Base-by-base conservation (phyloP, 208 protist species). In the Leishmania lainsoni region DNA sequence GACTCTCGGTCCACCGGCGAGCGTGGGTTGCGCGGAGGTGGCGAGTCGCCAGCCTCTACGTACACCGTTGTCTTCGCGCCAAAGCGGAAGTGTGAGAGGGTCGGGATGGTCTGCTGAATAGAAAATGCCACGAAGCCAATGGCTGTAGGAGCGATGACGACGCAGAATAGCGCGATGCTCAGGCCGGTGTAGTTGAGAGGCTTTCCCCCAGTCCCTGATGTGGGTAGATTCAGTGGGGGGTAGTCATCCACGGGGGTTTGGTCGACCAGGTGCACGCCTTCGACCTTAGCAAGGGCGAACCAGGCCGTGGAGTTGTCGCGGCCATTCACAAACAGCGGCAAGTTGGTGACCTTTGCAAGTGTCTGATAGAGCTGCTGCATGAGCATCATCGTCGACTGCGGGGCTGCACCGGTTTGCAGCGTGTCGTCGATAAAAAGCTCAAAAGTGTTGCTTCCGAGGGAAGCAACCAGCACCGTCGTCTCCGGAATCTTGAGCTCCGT, bases 91-190 rank as follows among this genome's bases (percentile, higher is more conserved):
- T 80, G 85, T 5, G 72, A 81, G 45, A 95, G 84, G 42, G 76
- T 85, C 0, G 92, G 92, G 49, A 94, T 85, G 56, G 78, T 88
- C 52, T 90, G 92, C 83, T 93, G 90, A 12, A 95, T 48, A 20
- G 92, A 95, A 83, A 95, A 95, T 80, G 85, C 87, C 48, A 95
- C 92, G 39, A 95, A 89, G 76, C 88, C 92, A 17, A 90, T 74
- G 35, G 83, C 80, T 20, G 87, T 89, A 45, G 90, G 92, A 3
- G 84, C 79, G 48, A 94, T 86, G 20, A 94, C 81, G 29, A 91
- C 85, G 56, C 89, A 93, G 72, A 90, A 91, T 17, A 91, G 85
- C 9, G 84, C 81, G 69, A 91, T 90, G 61, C 87, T 89, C n/a
- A 86, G 82, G 35, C 63, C 49, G 0, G 83, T 75, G 58, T 78